Conservation (phyloP, 1,139 yeast species). For the Kodamaea alishanica region DNA sequence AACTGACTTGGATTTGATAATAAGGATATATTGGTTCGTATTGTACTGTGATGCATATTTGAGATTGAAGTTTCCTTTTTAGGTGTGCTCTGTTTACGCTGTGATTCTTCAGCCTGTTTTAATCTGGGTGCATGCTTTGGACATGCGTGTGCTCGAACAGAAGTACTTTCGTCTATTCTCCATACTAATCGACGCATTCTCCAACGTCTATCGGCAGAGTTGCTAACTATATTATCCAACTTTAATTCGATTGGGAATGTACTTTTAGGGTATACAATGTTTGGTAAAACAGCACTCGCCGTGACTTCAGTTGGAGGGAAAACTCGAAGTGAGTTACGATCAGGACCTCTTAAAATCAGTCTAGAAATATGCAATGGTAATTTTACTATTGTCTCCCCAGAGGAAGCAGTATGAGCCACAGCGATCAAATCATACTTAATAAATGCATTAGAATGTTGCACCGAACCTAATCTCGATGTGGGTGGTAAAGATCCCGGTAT, state of each 20-base stretch:
- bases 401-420: slow-evolving; percentile 26
- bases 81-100: slow-evolving; percentile 19
- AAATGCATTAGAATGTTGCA: slow-evolving; percentile 46
- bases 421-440: slow-evolving; percentile 77
- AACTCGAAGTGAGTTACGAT: slow-evolving; percentile 79
- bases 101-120: slow-evolving; percentile 43
- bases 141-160: slow-evolving; percentile 59
- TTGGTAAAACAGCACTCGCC: slow-evolving; percentile 83
- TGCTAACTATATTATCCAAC: slow-evolving; percentile 68
- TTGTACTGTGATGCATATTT: slow-evolving; percentile 37
- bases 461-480: slow-evolving; percentile 55
- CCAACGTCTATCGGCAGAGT: slow-evolving; percentile 67
- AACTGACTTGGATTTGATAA: slow-evolving; percentile 12
- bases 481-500: slow-evolving; percentile 92
- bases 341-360: slow-evolving; percentile 77
- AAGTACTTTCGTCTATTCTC: slow-evolving; percentile 83
- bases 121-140: slow-evolving; percentile 49
- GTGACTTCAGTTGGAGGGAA: slow-evolving; percentile 94
- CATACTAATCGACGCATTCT: slow-evolving; percentile 85
- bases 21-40: slow-evolving; percentile 30
- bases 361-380: slow-evolving; percentile 75
- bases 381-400: slow-evolving; percentile 39
- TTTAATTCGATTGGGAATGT: slow-evolving; percentile 78
- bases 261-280: slow-evolving; percentile 84
- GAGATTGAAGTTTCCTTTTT: slow-evolving; percentile 11